Evolutionary conservation across 2,329 filamentous ascomycete genomes (phyloP), one percentile per base, ranked within the genome.

Genomic region (Rhinocladiella similis): DNA sequence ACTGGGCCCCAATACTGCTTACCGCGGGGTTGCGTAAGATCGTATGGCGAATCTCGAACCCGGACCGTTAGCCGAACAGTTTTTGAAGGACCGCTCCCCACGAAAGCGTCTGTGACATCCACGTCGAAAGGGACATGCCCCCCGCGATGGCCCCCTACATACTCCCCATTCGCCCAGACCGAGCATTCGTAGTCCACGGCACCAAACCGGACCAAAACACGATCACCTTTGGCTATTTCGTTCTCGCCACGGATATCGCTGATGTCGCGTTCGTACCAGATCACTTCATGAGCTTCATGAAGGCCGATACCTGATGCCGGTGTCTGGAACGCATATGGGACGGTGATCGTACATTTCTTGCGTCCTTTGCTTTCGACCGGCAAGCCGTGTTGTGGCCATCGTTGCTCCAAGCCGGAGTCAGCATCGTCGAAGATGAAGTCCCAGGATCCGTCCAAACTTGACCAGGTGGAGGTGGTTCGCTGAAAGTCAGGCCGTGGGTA

Each of bases 1-100:
- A 70, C 72, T 1, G 80, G 66, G 0, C 79, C 81, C 68, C 88
- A 86, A 67, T 89, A 88, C 69, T 89, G 86, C 68, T 89, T 89
- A 0, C 86, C 86, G 29, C 86, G 76, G 1, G 83, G 86, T 67
- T 88, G 85, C 0, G 81, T 80, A 6, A 87, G 71, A 57, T 88
- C 85, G 57, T 80, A 81, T 0, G 85, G 82, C 2, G 47, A 38
- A 48, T 54, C 48, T 36, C 51, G 46, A 18, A 55, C 56, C 2
- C 47, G 45, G 7, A 59, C 39, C 14, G 25, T 51, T n/a, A 59
- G 25, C 10, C 29, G 39, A 27, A 51, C 12, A 14, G 29, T 62
- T 14, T 69, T 65, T 64, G 60, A 65, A 1, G 38, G 74, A 73
- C 75, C 75, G 1, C 63, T 33, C 29, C 29, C 56, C 6, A 66